phyloP scores from a whole-genome alignment of 768 basidiomycete genomes.

The Tylopilus intermedius region DNA sequence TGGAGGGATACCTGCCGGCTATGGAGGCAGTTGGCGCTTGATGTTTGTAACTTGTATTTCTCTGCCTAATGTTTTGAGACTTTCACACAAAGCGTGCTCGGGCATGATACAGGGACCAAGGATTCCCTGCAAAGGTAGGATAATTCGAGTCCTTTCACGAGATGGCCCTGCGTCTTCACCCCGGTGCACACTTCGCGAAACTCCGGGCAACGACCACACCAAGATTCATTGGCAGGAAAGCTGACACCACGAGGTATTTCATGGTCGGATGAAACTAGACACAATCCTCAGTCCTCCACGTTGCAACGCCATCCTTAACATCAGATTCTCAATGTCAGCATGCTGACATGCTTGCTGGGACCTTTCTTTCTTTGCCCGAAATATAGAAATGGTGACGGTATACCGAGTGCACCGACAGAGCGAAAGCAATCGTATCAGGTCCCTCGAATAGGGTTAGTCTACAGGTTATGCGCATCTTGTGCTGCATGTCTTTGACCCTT shows the following conservation, averaged over 20 bases:
- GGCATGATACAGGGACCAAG: neutral
- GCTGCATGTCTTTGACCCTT: too few species aligned
- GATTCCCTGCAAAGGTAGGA: neutral
- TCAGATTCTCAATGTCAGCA: neutral
- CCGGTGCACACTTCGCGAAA: constrained; percentile 67
- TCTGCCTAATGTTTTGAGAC: constrained; percentile 17
- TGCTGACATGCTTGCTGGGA: neutral
- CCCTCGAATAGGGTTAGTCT: too few species aligned
- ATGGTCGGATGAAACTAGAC: constrained; percentile 34
- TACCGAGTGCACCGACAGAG: constrained; percentile 55
- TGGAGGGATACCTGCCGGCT: constrained; percentile 79
- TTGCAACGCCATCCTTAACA: constrained; percentile 64
- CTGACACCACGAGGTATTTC: constrained; percentile 56
- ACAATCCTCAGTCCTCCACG: constrained; percentile 24
- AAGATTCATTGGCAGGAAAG: constrained; percentile 55
- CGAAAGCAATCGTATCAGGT: constrained; percentile 36
- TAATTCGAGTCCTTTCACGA: neutral
- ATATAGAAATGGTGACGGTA: constrained; percentile 14
- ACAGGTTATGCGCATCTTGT: too few species aligned
- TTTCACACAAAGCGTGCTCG: neutral
- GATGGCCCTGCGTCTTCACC: constrained; percentile 36
- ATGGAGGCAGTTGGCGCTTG: constrained; percentile 76
- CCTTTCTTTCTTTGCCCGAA: too few species aligned
- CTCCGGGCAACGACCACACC: constrained; percentile 35
- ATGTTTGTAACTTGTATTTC: constrained; percentile 35